Evolutionary conservation across 768 basidiomycete species (phyloP), one percentile per base, ranked within the genome.

Genomic region (Rhodotorula taiwanensis): DNA sequence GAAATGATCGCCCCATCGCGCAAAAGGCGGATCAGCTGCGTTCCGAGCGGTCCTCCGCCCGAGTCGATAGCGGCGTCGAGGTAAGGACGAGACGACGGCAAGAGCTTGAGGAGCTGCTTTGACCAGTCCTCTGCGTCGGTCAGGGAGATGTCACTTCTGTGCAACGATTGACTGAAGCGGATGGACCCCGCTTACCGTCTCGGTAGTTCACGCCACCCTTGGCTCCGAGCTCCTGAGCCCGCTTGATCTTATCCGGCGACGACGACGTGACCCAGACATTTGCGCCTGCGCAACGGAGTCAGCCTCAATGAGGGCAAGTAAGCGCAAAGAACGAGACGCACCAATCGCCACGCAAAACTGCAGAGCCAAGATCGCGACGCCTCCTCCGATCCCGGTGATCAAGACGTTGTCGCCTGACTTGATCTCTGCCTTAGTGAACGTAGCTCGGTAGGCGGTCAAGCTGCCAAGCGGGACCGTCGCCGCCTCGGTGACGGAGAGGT

Each of bases 381-480:
- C 89, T 25, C 89, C 89, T 3, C 72, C 72, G 21, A 73, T 71
- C 3, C 73, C 73, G n/a, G 73, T 74, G 62, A 92, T 85, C 49
- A 91, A 81, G 44, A 92, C 79, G 56, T 85, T 86, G 41, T 89
- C 83, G 11, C 83, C 87, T 20, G 76, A 70, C 55, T 81, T 64
- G 20, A 89, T 83, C 7, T 79, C 74, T 0, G 82, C 88, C 66
- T 89, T 83, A 28, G 88, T 79, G 23, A 83, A 76, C 5, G 81
- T 78, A 2, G 86, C 86, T 72, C 88, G 88, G 65, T 87, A 92
- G 4, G 89, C 87, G 21, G 89, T 92, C 25, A 90, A 74, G 5
- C 84, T 87, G 1, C 79, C 88, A 4, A 88, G 71, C 0, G 89
- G 88, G 83, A 86, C 87, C 7, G 87, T 87, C 0, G 88, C 84